Conservation (phyloP, 176 grass and related monocot species). For the Carex kokanica region DNA sequence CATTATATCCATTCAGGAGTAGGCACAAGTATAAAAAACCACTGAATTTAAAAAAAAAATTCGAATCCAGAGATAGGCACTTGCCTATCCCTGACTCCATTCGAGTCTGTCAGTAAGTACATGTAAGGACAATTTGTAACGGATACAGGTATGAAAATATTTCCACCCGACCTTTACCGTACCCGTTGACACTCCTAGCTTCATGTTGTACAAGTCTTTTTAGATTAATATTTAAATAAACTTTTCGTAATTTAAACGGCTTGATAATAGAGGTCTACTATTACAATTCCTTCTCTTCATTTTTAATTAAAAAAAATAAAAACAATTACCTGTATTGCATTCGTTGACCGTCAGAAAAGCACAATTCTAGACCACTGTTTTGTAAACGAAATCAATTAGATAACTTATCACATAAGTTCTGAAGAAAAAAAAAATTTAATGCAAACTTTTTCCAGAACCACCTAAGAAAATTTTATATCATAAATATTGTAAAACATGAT, state of each 20-base stretch:
- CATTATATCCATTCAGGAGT: too few species aligned
- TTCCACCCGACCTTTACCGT: too few species aligned
- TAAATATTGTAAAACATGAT: too few species aligned
- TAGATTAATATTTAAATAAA: background rate
- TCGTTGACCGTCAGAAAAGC: background rate
- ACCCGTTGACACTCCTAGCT: too few species aligned
- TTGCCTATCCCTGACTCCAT: too few species aligned
- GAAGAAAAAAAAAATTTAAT: background rate
- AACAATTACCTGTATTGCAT: background rate
- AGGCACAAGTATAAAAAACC: too few species aligned
- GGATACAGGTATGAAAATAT: too few species aligned
- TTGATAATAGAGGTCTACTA: background rate
- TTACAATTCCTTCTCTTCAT: background rate
- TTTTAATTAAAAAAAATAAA: background rate
- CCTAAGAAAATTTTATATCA: too few species aligned
- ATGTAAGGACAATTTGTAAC: too few species aligned
- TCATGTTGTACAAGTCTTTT: background rate
- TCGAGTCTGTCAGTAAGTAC: too few species aligned
- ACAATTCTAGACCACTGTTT: background rate
- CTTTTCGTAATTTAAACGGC: background rate
- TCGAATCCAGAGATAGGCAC: rapidly evolving
- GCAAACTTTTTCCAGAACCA: background rate
- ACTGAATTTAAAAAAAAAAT: too few species aligned
- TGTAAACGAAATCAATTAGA: background rate
- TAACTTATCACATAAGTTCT: background rate